A percentile compares a stretch with the other conserved stretches of the same genome.
Conservation (phyloP, 305 asterid species). For the Petunia hybrid region DNA sequence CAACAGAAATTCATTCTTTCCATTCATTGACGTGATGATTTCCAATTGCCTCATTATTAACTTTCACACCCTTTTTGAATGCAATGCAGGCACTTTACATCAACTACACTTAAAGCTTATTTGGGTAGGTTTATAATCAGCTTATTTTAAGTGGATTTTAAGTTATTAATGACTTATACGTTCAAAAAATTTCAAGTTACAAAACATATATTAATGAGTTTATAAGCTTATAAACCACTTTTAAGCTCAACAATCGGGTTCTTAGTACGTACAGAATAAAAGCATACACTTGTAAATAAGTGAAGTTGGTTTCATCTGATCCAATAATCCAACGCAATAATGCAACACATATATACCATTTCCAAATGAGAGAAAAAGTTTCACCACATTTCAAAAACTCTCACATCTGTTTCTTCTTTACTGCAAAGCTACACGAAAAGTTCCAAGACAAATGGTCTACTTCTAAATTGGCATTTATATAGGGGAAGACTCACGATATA, state of each 20-base stretch:
- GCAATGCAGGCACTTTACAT: constrained; percentile 4
- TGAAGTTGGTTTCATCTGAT: neutral
- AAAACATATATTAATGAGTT: too few relatives aligned
- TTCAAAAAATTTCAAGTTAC: too few relatives aligned
- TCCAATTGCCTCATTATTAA: constrained; percentile 25
- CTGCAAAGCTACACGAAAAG: constrained; percentile 2
- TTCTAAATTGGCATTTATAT: constrained; percentile 25
- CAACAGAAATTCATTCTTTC: neutral
- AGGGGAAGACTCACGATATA: neutral
- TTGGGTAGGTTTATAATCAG: too few relatives aligned
- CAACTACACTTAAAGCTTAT: neutral
- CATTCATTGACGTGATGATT: neutral
- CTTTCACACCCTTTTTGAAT: constrained; percentile 14
- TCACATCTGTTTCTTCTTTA: neutral
- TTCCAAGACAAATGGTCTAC: neutral
- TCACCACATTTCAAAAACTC: neutral
- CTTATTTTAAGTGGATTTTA: too few relatives aligned
- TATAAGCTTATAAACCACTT: too few relatives aligned
- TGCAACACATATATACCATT: neutral
- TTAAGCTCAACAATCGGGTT: too few relatives aligned
- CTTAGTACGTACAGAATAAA: too few relatives aligned
- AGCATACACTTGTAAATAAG: neutral
- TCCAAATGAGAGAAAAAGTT: neutral
- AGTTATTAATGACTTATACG: too few relatives aligned
- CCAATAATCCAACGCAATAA: neutral